Base-by-base conservation (phyloP, 2,329 filamentous ascomycete genomes). In the Davidsoniella eucalypti region DNA sequence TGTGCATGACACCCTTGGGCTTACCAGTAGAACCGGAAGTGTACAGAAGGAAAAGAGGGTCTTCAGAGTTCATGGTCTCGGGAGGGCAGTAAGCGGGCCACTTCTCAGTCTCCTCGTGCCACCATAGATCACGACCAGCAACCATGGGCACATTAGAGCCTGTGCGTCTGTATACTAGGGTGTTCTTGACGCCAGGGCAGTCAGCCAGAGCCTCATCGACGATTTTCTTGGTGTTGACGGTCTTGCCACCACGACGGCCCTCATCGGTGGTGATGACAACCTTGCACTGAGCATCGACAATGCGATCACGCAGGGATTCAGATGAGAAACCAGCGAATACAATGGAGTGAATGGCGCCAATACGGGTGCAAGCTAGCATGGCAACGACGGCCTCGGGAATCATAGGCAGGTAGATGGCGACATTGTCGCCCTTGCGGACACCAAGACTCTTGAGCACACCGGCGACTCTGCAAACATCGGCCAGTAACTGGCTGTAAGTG, bases 1-100 rank as follows among this genome's bases (percentile, higher is more conserved):
- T 93, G 75, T 98, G 92, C 87, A 98, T 84, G 51, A 98, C 84
- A 67, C 92, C 92, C 78, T 98, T 98, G 57, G 92, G 92, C 76
- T 96, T 96, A 56, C 92, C 92, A 7, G 92, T 98, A 1, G 90
- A 96, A 39, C 92, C 92, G 36, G 90, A 96, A 2, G 92, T 98
- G 71, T 98, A 98, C 51, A 98, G 83, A 53, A 98, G 71, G 78
- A 96, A 98, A 7, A 98, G 77, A 52, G 92, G 92, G 62, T 98
- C 92, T 67, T 98, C 92, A 1, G 92, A 84, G 71, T 77, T 86
- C 76, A 98, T 83, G 56, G 79, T 68, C 72, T 93, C 88, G 9
- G 90, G 88, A 26, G 90, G 72, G 61, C 93, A 82, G 73, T 96
- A 96, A 59, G 79, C 75, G 56, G 92, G 92, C 78, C 87, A 96